phyloP scores from a whole-genome alignment of 129 eudicot genomes.

The Scalesia atractyloides region DNA sequence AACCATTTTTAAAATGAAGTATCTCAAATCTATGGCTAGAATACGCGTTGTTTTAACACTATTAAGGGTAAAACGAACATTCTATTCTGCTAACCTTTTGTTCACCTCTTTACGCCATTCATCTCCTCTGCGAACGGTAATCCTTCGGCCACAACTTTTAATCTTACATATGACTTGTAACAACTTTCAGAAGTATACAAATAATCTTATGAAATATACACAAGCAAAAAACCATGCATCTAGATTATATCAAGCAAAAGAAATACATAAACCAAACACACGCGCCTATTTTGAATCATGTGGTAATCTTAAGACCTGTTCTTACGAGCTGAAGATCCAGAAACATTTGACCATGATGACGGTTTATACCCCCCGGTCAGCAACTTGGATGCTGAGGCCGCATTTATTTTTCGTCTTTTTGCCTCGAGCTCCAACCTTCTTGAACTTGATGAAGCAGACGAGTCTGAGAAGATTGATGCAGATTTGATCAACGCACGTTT shows the following conservation, averaged over 20 bases:
- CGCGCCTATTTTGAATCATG: neutral
- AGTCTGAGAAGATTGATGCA: constrained; percentile 55
- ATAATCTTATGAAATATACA: constrained; percentile 18
- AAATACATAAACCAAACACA: constrained; percentile 5
- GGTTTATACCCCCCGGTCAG: constrained; percentile 75
- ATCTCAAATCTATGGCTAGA: no score
- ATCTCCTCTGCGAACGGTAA: no score
- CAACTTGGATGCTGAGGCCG: constrained; percentile 64
- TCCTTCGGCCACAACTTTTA: no score
- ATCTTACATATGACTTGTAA: no score
- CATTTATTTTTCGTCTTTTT: constrained; percentile 80
- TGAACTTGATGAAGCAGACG: constrained; percentile 40
- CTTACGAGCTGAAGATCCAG: constrained; percentile 39
- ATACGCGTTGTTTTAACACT: no score
- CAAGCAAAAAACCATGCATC: constrained; percentile 22
- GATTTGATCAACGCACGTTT: constrained; percentile 71
- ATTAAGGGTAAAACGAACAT: no score
- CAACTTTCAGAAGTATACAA: neutral
- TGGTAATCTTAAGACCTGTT: constrained; percentile 31
- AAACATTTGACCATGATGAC: constrained; percentile 58
- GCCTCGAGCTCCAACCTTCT: constrained; percentile 64
- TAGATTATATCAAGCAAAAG: constrained; percentile 15
- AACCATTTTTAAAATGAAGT: no score
- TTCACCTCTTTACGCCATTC: no score
- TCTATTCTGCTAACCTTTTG: no score